phyloP scores from a whole-genome alignment of 208 protist genomes.

The Entamoeba moshkovskii region DNA sequence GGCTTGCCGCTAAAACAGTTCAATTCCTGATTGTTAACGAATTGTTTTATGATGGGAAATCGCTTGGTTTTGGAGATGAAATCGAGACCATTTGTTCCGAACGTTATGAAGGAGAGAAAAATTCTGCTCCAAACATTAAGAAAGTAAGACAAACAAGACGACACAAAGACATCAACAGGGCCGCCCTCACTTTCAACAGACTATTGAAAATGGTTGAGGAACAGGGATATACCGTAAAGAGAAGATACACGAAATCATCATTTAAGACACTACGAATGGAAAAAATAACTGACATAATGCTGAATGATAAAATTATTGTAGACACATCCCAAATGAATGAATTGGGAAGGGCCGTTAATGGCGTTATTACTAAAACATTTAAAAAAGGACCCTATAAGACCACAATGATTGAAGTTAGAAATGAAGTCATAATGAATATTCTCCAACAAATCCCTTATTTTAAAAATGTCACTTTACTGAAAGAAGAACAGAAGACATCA shows the following conservation, averaged over 20 bases:
- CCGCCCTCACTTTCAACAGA: neutral
- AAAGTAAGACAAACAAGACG: neutral
- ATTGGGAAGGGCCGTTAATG: neutral
- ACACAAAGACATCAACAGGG: neutral
- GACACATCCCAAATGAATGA: neutral
- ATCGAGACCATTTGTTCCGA: neutral
- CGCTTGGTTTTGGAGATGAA: neutral
- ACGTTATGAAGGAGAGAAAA: neutral
- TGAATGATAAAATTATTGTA: neutral
- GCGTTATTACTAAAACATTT: neutral
- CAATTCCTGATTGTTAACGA: neutral
- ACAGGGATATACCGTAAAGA: neutral
- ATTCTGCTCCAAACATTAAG: neutral
- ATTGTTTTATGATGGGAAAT: neutral
- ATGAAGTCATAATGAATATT: neutral
- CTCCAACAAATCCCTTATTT: neutral
- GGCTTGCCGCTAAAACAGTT: neutral
- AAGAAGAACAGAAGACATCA: neutral
- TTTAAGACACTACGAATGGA: neutral
- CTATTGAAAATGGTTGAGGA: neutral
- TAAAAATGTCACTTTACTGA: neutral
- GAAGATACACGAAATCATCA: neutral
- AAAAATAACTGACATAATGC: neutral
- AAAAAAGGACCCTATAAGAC: neutral
- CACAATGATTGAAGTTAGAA: neutral